Conservation (phyloP, 164 flowering plant genomes). For the Litsea cubeba region DNA sequence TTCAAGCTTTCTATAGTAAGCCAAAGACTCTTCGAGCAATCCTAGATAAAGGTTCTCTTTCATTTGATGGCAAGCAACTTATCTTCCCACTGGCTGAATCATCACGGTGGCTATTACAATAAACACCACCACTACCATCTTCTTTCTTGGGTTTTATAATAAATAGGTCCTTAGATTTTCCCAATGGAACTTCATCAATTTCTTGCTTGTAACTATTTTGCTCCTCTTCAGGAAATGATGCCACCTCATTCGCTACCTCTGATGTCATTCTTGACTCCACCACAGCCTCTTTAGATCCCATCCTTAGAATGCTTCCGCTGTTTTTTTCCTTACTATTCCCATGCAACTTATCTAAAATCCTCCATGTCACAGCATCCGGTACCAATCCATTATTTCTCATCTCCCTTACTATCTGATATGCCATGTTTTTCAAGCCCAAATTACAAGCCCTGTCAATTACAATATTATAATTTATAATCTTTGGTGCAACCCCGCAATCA, state of each 20-base stretch:
- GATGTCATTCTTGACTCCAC: background rate
- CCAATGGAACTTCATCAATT: background rate
- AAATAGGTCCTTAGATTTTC: background rate
- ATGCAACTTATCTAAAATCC: conserved; percentile 76
- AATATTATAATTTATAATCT: conserved; percentile 68
- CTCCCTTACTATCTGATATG: conserved; percentile 70
- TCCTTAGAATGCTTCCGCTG: background rate
- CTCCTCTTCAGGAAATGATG: background rate
- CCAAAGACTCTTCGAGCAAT: conserved; percentile 19
- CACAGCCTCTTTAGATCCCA: conserved; percentile 4
- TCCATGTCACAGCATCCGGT: conserved; percentile 93
- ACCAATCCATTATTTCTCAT: conserved; percentile 71
- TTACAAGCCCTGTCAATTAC: conserved; percentile 65
- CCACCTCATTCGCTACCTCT: conserved; percentile 7
- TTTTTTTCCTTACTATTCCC: conserved; percentile 15
- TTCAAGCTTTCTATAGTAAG: background rate
- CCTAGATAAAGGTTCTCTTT: conserved; percentile 14
- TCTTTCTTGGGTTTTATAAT: background rate
- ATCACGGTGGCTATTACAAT: background rate
- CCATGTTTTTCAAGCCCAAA: conserved; percentile 65
- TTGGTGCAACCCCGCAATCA: conserved; percentile 65
- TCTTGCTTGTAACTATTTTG: background rate
- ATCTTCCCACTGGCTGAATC: background rate
- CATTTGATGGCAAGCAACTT: background rate
- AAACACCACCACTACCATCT: background rate